A percentile compares a stretch with the other conserved stretches of the same genome.
Conservation (phyloP, 1,139 yeast genomes). For the Yarrowia galli region DNA sequence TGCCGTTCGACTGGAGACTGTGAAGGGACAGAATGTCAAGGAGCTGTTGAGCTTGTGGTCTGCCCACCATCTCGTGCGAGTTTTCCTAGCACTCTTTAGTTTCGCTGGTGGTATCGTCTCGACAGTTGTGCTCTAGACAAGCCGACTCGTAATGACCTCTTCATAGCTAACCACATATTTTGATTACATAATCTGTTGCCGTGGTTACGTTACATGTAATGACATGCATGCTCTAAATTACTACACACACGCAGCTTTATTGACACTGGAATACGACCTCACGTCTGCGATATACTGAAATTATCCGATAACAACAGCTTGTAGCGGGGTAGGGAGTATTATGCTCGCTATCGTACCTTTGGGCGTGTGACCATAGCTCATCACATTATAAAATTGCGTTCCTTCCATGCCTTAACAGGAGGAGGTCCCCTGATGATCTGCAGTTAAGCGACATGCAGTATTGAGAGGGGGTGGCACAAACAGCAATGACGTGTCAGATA, state of each 20-base stretch:
- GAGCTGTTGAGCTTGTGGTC: conserved; percentile 25
- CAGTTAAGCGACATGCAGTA: conserved; percentile 7
- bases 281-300: no score
- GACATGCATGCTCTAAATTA: background rate
- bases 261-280: no score
- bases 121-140: background rate
- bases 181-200: conserved; percentile 2
- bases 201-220: background rate
- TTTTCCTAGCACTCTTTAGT: conserved; percentile 10
- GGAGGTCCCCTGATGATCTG: conserved; percentile 10
- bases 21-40: conserved; percentile 32
- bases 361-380: conserved; percentile 6
- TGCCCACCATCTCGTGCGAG: conserved; percentile 19
- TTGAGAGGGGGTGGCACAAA: no score
- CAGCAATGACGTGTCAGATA: background rate
- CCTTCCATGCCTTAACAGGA: conserved; percentile 1
- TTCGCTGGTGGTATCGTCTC: conserved; percentile 19
- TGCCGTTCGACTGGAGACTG: conserved; percentile 9
- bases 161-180: no score
- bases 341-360: background rate
- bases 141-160: no score
- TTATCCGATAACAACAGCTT: no score
- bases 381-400: background rate
- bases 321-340: no score
- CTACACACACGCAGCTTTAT: no score